Conservation (phyloP, 805 yeast species). For the Helenozyma rhizophorensis region DNA sequence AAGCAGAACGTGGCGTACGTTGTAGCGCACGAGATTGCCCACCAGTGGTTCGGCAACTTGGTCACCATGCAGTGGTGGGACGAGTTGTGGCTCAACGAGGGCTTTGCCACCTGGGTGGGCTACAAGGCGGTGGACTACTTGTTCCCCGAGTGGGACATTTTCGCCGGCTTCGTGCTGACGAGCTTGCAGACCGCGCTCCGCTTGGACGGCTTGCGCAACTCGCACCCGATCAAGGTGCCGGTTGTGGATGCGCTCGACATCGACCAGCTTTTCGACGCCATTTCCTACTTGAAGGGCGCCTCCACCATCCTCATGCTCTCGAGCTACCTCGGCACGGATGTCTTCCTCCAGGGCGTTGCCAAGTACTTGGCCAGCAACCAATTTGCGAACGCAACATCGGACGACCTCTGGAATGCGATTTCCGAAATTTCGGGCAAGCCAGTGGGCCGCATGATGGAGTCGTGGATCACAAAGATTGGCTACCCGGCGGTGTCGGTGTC, state of each 20-base stretch:
- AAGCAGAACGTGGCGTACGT: conserved; percentile 77
- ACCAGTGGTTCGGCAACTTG: conserved; percentile 88
- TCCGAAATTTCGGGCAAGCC: conserved; percentile 60
- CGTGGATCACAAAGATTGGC: conserved; percentile 74
- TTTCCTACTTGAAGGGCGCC: conserved; percentile 79
- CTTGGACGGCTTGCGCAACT: conserved; percentile 54
- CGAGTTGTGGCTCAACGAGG: conserved; percentile 85
- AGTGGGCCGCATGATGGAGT: conserved; percentile 53
- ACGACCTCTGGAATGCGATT: conserved; percentile 67
- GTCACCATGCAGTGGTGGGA: conserved; percentile 96
- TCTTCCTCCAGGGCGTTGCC: conserved; percentile 70
- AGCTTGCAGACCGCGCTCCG: conserved; percentile 48
- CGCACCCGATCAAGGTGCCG: conserved; percentile 82
- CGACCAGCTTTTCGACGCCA: conserved; percentile 77
- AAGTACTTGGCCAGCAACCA: conserved; percentile 58
- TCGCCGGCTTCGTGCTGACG: conserved; percentile 50
- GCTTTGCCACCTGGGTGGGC: conserved; percentile 86
- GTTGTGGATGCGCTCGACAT: conserved; percentile 76
- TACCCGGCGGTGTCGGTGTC: conserved; percentile 62
- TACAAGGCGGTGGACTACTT: conserved; percentile 63
- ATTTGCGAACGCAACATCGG: conserved; percentile 69
- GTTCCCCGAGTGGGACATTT: conserved; percentile 80
- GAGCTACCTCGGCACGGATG: conserved; percentile 61
- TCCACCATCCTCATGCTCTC: conserved; percentile 75
- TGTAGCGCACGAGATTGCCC: conserved; percentile 82